Base-by-base conservation (phyloP, 176 grass and related monocot species). In the Oryza meyeriana region DNA sequence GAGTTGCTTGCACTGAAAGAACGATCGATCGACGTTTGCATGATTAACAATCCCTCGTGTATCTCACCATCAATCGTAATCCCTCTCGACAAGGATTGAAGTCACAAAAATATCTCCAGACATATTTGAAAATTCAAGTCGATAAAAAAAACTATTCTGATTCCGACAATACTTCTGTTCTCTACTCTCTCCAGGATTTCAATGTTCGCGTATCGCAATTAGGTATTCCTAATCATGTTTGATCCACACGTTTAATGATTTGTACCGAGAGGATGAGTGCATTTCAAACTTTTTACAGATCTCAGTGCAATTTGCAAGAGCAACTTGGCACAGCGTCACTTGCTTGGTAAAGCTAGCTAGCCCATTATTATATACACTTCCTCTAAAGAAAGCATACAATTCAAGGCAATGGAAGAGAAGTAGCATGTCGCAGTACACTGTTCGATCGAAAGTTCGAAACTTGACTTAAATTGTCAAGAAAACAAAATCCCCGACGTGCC, bases 401-500 rank as follows among this genome's bases (percentile, higher is more conserved):
- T 11, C 22, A 41, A 26, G 24, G 11, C 20, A 11, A 24, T 27
- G 8, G 28, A 47, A 47, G 27, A 72, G 41, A 10, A 61, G 36
- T 5, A 22, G 26, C 13, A 52, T 6, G 73, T 83, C 66, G 13
- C 22, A 5, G 80, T 28, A 64, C 14, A 11, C 32, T 22, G 10
- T 18, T 24, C 25, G 8, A 38, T 14, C 38, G 4, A 25, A 22
- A 72, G n/a, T 79, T 74, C 55, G 2, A 24, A 59, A 24, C 55
- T 50, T 48, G 59, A 41, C 66, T 1, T 0, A 58, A 47, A 64
- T 10, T 61, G 61, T 12, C 5, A 1, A 27, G 42, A 61, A 78
- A 84, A 69, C 47, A 29, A 74, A 45, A 79, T 74, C n/a, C 27
- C n/a, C 79, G 38, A 70, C 69, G 87, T 79, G 76, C 81, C 69